Evolutionary conservation across 2,329 filamentous ascomycete species (phyloP), one percentile per base, ranked within the genome.

Genomic region (Cladorrhinum sp.): DNA sequence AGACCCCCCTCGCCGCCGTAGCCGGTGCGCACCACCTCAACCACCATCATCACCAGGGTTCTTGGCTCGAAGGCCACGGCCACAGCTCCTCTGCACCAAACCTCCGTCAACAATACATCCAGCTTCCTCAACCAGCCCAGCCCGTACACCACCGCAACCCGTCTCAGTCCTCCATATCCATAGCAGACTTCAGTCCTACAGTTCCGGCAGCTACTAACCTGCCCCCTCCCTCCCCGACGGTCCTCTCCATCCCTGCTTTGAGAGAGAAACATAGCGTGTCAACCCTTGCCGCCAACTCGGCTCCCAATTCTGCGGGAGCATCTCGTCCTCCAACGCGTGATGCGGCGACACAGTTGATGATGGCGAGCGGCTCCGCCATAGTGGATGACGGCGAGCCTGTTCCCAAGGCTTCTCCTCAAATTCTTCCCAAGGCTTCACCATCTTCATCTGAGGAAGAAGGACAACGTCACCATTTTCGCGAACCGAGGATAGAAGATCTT

Each of bases 401-500:
- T 23, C 66, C 23, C 18, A 45, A 18, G 16, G 3, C 41, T 4
- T 18, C 41, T 5, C 32, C 32, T 16, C 7, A 36, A 16, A 36
- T 20, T 27, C 25, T 36, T 54, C 32, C 32, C 3, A 36, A 36
- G 3, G 9, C 32, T 36, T 36, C 52, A 18, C 25, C 50, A 2
- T 52, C 55, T 24, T 27, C 70, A 2, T 71, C 69, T 7, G 60
- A 65, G 9, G 61, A 60, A 36, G 16, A 53, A 45, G 51, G 53
- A 49, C 50, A 38, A 45, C 52, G 63, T 23, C 68, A 64, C 24
- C 67, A 82, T 58, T 84, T 88, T 70, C 84, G 86, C 23, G 91
- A 96, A 71, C 88, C 86, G 3, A 85, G 88, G 24, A 84, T 90
- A 2, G 92, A 96, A 65, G 95, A 99, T 71, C 82, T 97, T 57